Conservation (phyloP, 78 protist species). For the Thecamonas trahens region DNA sequence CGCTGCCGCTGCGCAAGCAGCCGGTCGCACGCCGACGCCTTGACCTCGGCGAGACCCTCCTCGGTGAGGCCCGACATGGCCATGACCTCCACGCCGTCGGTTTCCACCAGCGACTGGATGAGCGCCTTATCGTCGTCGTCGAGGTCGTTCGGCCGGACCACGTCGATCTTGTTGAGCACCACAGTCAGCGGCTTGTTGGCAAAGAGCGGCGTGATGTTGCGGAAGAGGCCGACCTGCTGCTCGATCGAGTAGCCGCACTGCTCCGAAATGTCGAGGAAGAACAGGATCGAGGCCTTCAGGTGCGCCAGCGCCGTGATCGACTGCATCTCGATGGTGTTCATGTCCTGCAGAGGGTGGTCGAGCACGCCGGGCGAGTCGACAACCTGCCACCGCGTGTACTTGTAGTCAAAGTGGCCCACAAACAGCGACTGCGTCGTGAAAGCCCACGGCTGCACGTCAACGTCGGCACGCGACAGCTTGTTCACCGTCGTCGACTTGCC, state of each 20-base stretch:
- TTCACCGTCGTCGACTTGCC: conserved; percentile 98
- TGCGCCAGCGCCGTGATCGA: conserved; percentile 99
- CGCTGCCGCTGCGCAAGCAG: conserved; percentile 78
- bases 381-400: conserved; percentile 92
- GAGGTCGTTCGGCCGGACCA: conserved; percentile 53
- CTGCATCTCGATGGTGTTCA: conserved; percentile 99
- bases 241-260: conserved; percentile 90
- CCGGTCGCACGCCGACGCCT: conserved; percentile 80
- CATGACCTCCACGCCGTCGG: conserved; percentile 24
- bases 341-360: conserved; percentile 95
- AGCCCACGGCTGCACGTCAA: conserved; percentile 99
- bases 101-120: conserved; percentile 23
- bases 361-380: conserved; percentile 99
- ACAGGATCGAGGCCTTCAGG: conserved; percentile 84
- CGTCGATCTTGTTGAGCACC: conserved; percentile 87
- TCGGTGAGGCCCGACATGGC: conserved; percentile 63
- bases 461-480: conserved; percentile 93
- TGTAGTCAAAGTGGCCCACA: conserved; percentile 97
- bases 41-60: conserved; percentile 79
- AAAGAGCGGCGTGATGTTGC: conserved; percentile 90
- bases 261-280: conserved; percentile 90
- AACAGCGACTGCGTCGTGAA: conserved; percentile 99
- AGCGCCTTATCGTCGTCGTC: conserved; percentile 37
- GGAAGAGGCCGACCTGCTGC: conserved; percentile 86
- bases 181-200: conserved; percentile 93